Percentiles rank a stretch among this genome's conserved stretches.
phyloP scores from a whole-genome alignment of 2,329 filamentous ascomycete genomes.

The Hymenoscyphus fraxineus region DNA sequence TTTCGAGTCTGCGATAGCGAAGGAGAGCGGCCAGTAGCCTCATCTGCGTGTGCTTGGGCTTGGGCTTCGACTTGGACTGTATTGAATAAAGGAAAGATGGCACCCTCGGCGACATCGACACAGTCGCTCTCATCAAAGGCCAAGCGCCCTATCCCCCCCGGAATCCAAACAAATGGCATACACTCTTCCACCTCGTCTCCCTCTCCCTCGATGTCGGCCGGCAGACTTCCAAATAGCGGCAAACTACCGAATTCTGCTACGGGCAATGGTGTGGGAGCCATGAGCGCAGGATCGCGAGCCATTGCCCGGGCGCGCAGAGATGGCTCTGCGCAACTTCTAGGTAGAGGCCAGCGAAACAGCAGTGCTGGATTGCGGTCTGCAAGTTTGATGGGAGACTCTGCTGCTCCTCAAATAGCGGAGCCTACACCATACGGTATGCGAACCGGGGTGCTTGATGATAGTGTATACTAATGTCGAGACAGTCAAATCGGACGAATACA shows the following conservation, averaged over 20 bases:
- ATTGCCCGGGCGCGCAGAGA: conserved; percentile 59
- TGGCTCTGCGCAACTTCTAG: conserved; percentile 41
- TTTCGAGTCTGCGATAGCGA: conserved; percentile 21
- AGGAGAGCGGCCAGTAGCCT: conserved; percentile 20
- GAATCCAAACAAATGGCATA: conserved; percentile 44
- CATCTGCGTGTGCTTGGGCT: conserved; percentile 8
- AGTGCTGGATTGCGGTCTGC: conserved; percentile 49
- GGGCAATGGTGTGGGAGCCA: conserved; percentile 40
- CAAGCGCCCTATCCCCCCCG: conserved; percentile 64
- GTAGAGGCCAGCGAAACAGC: conserved; percentile 46
- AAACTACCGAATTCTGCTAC: conserved; percentile 48
- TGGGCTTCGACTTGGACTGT: conserved; percentile 3
- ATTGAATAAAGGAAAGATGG: conserved; percentile 24
- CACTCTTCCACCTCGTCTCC: conserved; percentile 48
- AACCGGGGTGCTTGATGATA: conserved; percentile 16
- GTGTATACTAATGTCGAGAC: conserved; percentile 25
- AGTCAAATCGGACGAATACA: conserved; percentile 74
- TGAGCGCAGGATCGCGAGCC: conserved; percentile 43
- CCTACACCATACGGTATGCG: conserved; percentile 51
- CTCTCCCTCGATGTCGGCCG: conserved; percentile 52
- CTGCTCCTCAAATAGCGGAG: conserved; percentile 38
- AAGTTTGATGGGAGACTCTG: conserved; percentile 44
- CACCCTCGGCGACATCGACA: conserved; percentile 28
- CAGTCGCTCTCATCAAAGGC: conserved; percentile 47
- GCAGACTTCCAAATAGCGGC: conserved; percentile 47